These are phyloP conservation scores for Leccinum uliginosum DNA, from an alignment of 768 basidiomycete genomes.

Conservation along the genomic window DNA sequence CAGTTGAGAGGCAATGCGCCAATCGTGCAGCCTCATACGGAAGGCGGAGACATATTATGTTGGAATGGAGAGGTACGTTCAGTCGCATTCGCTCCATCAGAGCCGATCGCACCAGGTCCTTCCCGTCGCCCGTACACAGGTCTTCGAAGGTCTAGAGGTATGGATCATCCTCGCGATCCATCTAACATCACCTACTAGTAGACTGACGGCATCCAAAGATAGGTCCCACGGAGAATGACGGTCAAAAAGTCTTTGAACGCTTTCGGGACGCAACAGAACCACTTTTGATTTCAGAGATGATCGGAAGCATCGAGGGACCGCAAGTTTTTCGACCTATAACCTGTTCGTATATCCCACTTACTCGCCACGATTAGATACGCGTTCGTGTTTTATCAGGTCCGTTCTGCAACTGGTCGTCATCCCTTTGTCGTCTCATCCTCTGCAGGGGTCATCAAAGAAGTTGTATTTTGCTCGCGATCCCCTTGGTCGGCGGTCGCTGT, in stretches of 20 bases:
- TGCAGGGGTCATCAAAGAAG: conserved; percentile 39
- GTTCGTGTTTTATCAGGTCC: conserved; percentile 72
- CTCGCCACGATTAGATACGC: conserved; percentile 54
- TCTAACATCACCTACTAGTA: neutral
- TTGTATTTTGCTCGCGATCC: conserved; percentile 81
- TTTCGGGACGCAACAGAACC: conserved; percentile 23
- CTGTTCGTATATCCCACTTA: neutral
- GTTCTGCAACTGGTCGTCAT: conserved; percentile 14
- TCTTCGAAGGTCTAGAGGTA: conserved; percentile 81
- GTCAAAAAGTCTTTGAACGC: conserved; percentile 44
- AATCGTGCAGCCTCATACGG: conserved; percentile 65
- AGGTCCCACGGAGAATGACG: conserved; percentile 63
- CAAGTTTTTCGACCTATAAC: conserved; percentile 38
- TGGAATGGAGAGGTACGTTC: conserved; percentile 80
- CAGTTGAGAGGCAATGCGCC: conserved; percentile 56
- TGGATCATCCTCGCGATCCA: conserved; percentile 8
- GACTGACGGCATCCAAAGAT: conserved; percentile 41
- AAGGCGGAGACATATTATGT: conserved; percentile 59
- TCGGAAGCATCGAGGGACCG: conserved; percentile 77
- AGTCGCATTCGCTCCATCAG: neutral
- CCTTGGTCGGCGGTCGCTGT: conserved; percentile 79
- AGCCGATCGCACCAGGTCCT: neutral
- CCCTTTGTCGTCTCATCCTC: neutral
- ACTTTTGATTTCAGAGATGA: conserved; percentile 44
- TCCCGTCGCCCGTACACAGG: conserved; percentile 27